Percentiles rank a stretch among this genome's conserved stretches.
phyloP scores from a whole-genome alignment of 192 early-diverging fungal species.

The Gaertneriomyces sp. region DNA sequence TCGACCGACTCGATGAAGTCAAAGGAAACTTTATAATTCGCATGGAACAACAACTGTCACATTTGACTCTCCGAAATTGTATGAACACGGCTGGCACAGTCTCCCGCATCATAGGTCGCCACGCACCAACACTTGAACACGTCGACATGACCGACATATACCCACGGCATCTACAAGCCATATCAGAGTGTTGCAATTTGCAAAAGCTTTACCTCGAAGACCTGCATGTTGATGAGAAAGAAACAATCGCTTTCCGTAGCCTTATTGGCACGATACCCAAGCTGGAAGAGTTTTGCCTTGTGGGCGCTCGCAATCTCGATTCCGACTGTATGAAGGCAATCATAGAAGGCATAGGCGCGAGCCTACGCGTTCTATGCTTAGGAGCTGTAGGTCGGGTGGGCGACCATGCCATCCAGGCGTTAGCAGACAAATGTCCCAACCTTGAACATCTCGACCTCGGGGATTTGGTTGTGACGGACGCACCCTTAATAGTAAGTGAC shows the following conservation, averaged over 20 bases:
- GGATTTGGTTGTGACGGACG: background rate
- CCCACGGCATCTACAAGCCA: slow-evolving; percentile 1
- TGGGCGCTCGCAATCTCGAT: background rate
- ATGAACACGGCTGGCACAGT: background rate
- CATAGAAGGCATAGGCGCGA: background rate
- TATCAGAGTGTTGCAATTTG: background rate
- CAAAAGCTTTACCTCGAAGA: background rate
- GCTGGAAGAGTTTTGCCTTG: background rate
- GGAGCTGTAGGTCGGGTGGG: slow-evolving; percentile 1
- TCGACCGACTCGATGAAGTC: background rate
- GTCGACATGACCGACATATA: slow-evolving; percentile 1
- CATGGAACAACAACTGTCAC: background rate
- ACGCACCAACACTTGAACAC: slow-evolving; percentile 23
- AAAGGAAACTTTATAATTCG: background rate
- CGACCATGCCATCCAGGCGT: background rate
- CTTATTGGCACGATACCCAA: background rate
- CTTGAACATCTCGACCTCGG: slow-evolving; percentile 5
- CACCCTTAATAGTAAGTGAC: slow-evolving; percentile 2
- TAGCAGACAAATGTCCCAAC: slow-evolving; percentile 2
- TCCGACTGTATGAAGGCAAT: background rate
- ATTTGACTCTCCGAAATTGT: background rate
- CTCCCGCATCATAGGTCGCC: slow-evolving; percentile 48
- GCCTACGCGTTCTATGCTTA: background rate
- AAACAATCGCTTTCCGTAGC: background rate
- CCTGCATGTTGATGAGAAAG: background rate